Evolutionary conservation across 106 monocot species (phyloP), one percentile per base, ranked within the genome.

Genomic region (Allium sativum): DNA sequence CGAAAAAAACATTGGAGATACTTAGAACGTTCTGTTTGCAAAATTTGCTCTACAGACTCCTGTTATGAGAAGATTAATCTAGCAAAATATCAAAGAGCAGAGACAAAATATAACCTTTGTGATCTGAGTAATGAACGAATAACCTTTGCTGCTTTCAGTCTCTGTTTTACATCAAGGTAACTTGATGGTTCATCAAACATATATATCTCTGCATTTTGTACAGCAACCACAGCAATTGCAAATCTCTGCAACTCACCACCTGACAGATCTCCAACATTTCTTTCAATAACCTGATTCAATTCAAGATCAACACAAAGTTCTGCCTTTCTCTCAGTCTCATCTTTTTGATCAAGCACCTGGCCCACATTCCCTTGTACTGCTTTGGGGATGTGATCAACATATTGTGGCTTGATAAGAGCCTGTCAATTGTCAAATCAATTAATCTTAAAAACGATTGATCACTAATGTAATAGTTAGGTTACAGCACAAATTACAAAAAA

Each of bases 101-200:
- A 31, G 31, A 31, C 31, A 31, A 31, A 5, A 31, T 66, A 19
- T 11, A 7, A 99, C 98, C 92, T 99, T 78, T 92, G 77, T 10
- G 88, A 69, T 40, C 88, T 78, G 42, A 99, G 88, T 72, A 99
- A 78, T 9, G 98, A 99, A 11, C 88, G 79, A 65, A 99, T 20
- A 13, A 99, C 98, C 84, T 88, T 79, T 48, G 98, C 98, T 70
- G 98, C 98, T 85, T 99, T 90, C 56, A 99, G 92, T 73, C 98
- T 85, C 67, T 89, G 93, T 22, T 78, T 94, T 11, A 94, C 93
- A 77, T 94, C 93, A 71, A 94, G 89, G 71, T 94, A 94, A 68
- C 93, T 89, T 52, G 93, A 94, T 55, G 93, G 93, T 45, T 94
- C 93, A 74, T 94, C 88, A 66, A 99, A 99, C 98, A 99, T 99